Conservation (phyloP, 345 rosid species). For the Jatropha curcas region DNA sequence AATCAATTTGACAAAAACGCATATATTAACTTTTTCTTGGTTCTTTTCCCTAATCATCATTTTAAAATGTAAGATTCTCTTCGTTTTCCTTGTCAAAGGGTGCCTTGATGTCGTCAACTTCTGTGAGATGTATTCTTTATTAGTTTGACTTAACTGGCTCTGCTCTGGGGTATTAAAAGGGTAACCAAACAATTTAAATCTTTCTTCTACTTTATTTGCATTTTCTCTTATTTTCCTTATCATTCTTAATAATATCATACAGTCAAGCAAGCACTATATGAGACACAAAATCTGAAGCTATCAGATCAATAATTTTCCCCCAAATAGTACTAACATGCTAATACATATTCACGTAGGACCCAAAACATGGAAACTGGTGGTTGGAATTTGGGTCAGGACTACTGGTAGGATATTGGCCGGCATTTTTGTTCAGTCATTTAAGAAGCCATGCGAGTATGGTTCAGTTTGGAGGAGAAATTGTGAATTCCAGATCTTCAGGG, state of each 20-base stretch:
- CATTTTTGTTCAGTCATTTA: constrained; percentile 32
- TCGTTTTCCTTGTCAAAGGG: constrained; percentile 24
- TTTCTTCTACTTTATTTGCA: not conserved
- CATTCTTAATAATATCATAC: not conserved
- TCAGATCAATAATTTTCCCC: not conserved
- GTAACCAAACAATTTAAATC: not conserved
- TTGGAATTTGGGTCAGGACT: constrained; percentile 34
- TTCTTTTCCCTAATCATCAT: constrained; percentile 9
- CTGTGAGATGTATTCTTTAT: constrained; percentile 4
- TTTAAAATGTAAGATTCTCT: constrained; percentile 31
- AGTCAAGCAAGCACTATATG: not conserved
- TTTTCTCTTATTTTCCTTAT: not conserved
- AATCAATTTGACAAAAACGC: constrained; percentile 3
- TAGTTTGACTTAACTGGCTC: constrained; percentile 4
- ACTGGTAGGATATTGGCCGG: constrained; percentile 40
- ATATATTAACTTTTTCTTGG: constrained; percentile 17
- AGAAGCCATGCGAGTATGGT: constrained; percentile 39
- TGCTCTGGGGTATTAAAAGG: constrained; percentile 6
- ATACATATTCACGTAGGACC: constrained; percentile 24
- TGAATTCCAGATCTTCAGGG: constrained; percentile 31
- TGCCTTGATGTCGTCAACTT: constrained; percentile 20
- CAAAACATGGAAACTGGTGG: constrained; percentile 43
- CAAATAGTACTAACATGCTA: constrained; percentile 6
- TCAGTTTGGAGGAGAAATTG: constrained; percentile 38
- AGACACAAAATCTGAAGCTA: not conserved